Evolutionary conservation across 768 basidiomycete genomes (phyloP).

Genomic region (Xerocomellus amylosporus): DNA sequence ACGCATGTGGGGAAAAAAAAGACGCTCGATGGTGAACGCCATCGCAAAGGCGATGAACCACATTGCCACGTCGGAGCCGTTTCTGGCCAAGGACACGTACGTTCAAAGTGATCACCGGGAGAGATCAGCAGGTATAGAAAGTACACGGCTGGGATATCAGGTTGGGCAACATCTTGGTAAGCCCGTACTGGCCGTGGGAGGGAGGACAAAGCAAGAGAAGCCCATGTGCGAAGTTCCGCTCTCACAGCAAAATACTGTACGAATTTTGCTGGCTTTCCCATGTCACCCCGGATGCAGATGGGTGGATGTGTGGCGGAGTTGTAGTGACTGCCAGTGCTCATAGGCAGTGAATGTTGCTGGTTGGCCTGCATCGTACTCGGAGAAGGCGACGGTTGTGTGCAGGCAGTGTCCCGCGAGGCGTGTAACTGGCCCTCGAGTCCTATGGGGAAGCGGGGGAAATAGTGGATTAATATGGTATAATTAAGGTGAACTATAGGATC

Average conservation of each 20-base stretch:
- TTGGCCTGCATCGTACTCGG: not conserved
- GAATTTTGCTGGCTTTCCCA: slow-evolving; percentile 5
- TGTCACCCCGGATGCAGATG: not conserved
- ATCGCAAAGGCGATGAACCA: not conserved
- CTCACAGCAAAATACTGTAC: not conserved
- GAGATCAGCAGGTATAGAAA: slow-evolving; percentile 3
- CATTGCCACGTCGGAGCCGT: slow-evolving; percentile 7
- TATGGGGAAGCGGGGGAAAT: slow-evolving; percentile 2
- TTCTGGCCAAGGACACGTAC: not conserved
- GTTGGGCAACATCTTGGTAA: not conserved
- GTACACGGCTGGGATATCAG: not conserved
- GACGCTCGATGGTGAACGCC: not conserved
- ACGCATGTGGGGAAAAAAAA: slow-evolving; percentile 3
- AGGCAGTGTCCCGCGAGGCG: not conserved
- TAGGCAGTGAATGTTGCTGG: not conserved
- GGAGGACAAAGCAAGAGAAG: not conserved
- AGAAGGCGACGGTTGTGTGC: not conserved
- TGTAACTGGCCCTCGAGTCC: too few species aligned
- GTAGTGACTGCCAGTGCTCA: slow-evolving; percentile 3
- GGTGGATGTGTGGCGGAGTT: not conserved
- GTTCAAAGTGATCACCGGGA: slow-evolving; percentile 1
- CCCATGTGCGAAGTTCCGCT: not conserved
- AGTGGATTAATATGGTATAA: slow-evolving; percentile 36
- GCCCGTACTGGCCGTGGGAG: slow-evolving; percentile 17
- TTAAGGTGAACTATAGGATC: slow-evolving; percentile 29